Conservation (phyloP, 306 rosid genomes). For the Carpinus viminea region DNA sequence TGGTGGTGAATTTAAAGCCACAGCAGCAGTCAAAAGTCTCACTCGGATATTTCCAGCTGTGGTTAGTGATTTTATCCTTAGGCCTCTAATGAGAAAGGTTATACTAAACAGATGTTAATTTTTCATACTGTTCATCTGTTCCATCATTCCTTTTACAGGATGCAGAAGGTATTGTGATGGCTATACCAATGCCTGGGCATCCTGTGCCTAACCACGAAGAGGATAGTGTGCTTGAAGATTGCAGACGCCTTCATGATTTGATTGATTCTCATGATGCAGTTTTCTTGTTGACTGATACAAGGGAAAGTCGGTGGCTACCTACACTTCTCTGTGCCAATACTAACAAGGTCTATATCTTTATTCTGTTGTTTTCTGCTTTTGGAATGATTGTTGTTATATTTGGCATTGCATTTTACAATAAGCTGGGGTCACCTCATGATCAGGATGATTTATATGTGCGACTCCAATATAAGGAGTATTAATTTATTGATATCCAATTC, state of each 20-base stretch:
- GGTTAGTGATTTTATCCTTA: constrained; percentile 50
- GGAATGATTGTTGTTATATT: neutral
- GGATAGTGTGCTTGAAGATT: constrained; percentile 65
- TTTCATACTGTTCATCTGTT: constrained; percentile 21
- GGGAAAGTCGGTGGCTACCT: constrained; percentile 99
- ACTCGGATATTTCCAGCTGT: constrained; percentile 85
- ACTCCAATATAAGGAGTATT: constrained; percentile 13
- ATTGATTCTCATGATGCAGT: constrained; percentile 79
- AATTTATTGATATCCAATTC: constrained; percentile 3
- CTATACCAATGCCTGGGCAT: constrained; percentile 98
- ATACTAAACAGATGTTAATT: constrained; percentile 1
- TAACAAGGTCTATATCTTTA: constrained; percentile 61
- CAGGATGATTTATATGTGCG: constrained; percentile 14
- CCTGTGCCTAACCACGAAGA: constrained; percentile 72
- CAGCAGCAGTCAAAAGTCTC: constrained; percentile 86
- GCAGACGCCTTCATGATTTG: constrained; percentile 64
- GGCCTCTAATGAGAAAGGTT: constrained; percentile 12
- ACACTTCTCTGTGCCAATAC: constrained; percentile 88
- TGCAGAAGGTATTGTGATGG: constrained; percentile 86
- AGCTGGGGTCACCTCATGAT: constrained; percentile 25
- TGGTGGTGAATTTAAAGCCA: constrained; percentile 85
- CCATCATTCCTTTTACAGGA: constrained; percentile 50
- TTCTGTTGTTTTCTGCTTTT: constrained; percentile 14
- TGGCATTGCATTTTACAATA: constrained; percentile 10
- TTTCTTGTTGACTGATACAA: constrained; percentile 92